Conservation (phyloP, 805 yeast genomes). For the Nakazawaea anatomiae region DNA sequence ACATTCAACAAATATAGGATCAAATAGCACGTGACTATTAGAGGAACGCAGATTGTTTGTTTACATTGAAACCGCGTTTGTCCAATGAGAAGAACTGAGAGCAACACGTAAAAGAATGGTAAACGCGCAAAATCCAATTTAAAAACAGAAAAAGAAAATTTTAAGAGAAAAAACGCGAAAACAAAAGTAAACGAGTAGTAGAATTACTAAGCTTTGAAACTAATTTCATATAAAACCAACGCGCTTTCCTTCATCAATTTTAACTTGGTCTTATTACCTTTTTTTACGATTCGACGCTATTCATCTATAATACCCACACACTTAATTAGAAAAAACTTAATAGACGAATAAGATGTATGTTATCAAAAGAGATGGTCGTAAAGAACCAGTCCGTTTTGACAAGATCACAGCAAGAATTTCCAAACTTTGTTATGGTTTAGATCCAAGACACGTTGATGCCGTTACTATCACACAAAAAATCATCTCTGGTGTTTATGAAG, state of each 20-base stretch:
- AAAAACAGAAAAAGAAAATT: too few species aligned
- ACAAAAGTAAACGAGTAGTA: too few species aligned
- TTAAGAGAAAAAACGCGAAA: too few species aligned
- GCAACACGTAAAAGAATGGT: too few species aligned
- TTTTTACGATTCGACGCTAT: too few species aligned
- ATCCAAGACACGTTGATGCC: constrained; percentile 88
- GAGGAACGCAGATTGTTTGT: neutral
- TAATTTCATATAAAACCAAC: too few species aligned
- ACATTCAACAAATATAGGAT: neutral
- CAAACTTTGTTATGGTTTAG: constrained; percentile 92
- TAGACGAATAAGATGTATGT: constrained; percentile 57
- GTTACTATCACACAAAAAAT: constrained; percentile 83
- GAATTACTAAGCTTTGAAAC: too few species aligned
- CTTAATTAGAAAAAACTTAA: neutral
- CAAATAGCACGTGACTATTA: neutral
- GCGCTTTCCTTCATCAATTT: too few species aligned
- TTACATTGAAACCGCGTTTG: neutral
- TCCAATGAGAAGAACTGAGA: too few species aligned
- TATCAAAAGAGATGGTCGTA: constrained; percentile 88
- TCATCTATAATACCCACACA: neutral
- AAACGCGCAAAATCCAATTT: constrained; percentile 1
- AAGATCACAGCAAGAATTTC: constrained; percentile 95
- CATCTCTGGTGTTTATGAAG: constrained; percentile 42
- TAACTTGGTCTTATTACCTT: too few species aligned
- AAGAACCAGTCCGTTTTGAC: constrained; percentile 93